These are phyloP conservation scores for Ascochyta fabae DNA, from an alignment of 2,329 filamentous ascomycete species.

Conservation along the genomic window DNA sequence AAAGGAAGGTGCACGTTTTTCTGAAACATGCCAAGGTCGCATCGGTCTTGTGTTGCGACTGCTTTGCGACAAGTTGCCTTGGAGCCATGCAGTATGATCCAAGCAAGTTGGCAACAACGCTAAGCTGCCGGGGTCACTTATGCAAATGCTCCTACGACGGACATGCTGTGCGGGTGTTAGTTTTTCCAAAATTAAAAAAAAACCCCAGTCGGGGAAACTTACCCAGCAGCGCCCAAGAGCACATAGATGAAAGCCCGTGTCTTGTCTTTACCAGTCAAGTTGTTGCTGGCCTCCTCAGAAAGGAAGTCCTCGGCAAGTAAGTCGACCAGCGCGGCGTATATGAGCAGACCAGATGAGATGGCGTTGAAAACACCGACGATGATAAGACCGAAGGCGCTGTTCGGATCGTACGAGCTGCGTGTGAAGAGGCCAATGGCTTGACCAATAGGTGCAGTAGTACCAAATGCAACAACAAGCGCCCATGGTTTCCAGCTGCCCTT, in stretches of 20 bases:
- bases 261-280: constrained; percentile 61
- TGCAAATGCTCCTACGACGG: constrained; percentile 47
- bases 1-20: neutral
- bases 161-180: constrained; percentile 35
- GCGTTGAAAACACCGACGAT: constrained; percentile 71
- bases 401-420: constrained; percentile 65
- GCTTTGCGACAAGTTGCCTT: neutral
- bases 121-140: constrained; percentile 18
- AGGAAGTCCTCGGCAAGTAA: constrained; percentile 70
- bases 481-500: constrained; percentile 64
- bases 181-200: constrained; percentile 36
- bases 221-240: constrained; percentile 43
- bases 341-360: constrained; percentile 67
- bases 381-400: constrained; percentile 68
- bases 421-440: constrained; percentile 68
- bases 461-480: constrained; percentile 67
- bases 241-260: constrained; percentile 58
- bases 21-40: neutral
- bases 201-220: constrained; percentile 10
- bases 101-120: neutral
- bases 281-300: constrained; percentile 54
- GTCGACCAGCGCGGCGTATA: constrained; percentile 69
- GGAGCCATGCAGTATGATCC: neutral
- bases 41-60: neutral
- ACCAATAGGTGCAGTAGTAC: constrained; percentile 68